phyloP scores from a whole-genome alignment of 805 yeast species.

The Osmozyma mogii region DNA sequence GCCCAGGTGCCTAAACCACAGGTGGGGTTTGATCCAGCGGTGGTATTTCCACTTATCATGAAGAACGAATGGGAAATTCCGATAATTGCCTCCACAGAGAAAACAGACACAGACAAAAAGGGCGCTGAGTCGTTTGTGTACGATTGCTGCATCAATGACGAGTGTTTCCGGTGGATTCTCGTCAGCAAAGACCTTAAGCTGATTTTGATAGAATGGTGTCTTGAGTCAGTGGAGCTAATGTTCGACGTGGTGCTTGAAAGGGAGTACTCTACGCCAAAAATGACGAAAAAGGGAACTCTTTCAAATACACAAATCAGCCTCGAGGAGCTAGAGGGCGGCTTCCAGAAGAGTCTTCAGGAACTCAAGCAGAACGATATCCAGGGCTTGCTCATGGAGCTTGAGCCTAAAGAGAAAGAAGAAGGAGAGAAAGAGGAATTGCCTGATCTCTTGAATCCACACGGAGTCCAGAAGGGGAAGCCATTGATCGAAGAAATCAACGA shows the following conservation, averaged over 20 bases:
- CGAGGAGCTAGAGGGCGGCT: conserved; percentile 34
- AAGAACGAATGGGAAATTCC: conserved; percentile 83
- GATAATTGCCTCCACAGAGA: conserved; percentile 54
- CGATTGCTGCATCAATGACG: conserved; percentile 71
- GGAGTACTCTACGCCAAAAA: conserved; percentile 60
- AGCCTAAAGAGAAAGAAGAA: conserved; percentile 6
- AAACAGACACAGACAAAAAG: conserved; percentile 58
- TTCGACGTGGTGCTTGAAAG: conserved; percentile 46
- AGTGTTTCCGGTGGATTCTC: conserved; percentile 55
- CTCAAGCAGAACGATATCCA: conserved; percentile 34
- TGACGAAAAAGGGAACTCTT: conserved; percentile 61
- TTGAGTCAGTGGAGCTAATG: conserved; percentile 66
- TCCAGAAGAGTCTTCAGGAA: conserved; percentile 28
- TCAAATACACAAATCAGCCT: conserved; percentile 37
- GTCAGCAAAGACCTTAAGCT: conserved; percentile 50
- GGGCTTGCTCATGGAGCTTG: conserved; percentile 36
- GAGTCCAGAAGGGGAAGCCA: conserved; percentile 24
- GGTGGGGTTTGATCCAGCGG: conserved; percentile 43
- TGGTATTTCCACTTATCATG: conserved; percentile 55
- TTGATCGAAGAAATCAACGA: conserved; percentile 49
- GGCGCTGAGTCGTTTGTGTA: conserved; percentile 58
- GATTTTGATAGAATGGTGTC: conserved; percentile 74
- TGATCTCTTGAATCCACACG: conserved; percentile 2
- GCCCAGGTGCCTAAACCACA: conserved; percentile 56
- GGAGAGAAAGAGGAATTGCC: conserved; percentile 5